Conservation (phyloP, 2,329 filamentous ascomycete species). For the Calonectria pseudoreteaudii region DNA sequence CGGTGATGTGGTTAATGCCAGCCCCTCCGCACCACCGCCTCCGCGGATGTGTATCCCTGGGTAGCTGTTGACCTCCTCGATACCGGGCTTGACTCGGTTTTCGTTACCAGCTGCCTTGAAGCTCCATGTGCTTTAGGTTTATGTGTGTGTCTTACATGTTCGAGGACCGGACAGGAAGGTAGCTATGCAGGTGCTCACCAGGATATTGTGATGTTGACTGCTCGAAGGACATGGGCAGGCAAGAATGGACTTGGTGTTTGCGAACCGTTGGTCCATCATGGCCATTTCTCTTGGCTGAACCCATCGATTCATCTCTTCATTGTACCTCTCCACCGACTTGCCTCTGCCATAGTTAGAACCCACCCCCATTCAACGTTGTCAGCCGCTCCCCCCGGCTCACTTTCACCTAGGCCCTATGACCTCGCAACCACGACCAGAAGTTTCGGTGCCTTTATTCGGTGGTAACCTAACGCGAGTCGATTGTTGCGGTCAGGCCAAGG, state of each 20-base stretch:
- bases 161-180: neutral
- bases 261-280: neutral
- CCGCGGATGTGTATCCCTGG: neutral
- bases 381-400: neutral
- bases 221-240: neutral
- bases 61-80: neutral
- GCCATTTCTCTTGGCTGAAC: neutral
- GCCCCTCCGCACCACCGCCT: neutral
- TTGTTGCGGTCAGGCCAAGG: conserved; percentile 17
- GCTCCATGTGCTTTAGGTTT: neutral
- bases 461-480: too few species aligned
- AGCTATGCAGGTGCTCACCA: neutral
- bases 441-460: neutral
- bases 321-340: conserved; percentile 6
- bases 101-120: neutral
- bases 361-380: neutral
- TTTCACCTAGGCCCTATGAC: conserved; percentile 4
- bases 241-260: neutral
- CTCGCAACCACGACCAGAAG: conserved; percentile 2
- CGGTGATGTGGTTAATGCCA: conserved; percentile 15
- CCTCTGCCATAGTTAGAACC: neutral
- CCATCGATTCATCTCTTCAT: neutral
- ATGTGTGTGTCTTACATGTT: neutral
- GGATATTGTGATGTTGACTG: neutral
- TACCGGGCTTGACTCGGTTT: neutral